Percentiles rank a stretch among this genome's conserved stretches.
These are phyloP conservation scores for Catunica adiposa DNA, from an alignment of 2,329 filamentous ascomycete genomes.

Conservation along the genomic window DNA sequence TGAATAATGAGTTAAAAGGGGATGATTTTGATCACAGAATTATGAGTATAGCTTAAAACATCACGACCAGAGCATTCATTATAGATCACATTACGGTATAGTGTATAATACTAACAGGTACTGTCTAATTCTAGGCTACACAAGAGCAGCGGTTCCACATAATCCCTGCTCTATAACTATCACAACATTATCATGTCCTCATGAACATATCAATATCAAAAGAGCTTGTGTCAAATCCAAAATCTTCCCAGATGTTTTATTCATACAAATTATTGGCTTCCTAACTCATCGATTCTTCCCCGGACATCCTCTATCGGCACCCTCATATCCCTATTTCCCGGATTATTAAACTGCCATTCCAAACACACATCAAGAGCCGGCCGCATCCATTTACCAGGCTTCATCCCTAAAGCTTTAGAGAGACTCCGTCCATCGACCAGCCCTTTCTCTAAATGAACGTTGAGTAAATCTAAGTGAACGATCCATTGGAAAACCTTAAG, in stretches of 20 bases:
- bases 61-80: no score
- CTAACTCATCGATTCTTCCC: not conserved
- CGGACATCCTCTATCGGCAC: constrained; percentile 40
- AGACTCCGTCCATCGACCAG: constrained; percentile 63
- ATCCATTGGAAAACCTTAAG: constrained; percentile 31
- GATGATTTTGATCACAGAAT: not conserved
- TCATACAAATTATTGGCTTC: not conserved
- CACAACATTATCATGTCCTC: not conserved
- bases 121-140: not conserved
- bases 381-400: constrained; percentile 72
- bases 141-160: no score
- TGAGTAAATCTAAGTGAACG: constrained; percentile 36
- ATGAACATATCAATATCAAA: not conserved
- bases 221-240: not conserved
- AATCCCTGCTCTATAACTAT: no score
- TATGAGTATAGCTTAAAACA: no score
- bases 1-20: not conserved
- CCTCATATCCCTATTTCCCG: constrained; percentile 40
- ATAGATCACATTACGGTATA: not conserved
- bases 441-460: constrained; percentile 41
- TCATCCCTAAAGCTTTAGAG: constrained; percentile 47
- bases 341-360: constrained; percentile 78
- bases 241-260: no score
- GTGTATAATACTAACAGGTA: not conserved
- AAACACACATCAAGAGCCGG: constrained; percentile 63